Evolutionary conservation across 2,329 filamentous ascomycete genomes (phyloP), one percentile per base, ranked within the genome.

Genomic region (Ophiostoma sp.): DNA sequence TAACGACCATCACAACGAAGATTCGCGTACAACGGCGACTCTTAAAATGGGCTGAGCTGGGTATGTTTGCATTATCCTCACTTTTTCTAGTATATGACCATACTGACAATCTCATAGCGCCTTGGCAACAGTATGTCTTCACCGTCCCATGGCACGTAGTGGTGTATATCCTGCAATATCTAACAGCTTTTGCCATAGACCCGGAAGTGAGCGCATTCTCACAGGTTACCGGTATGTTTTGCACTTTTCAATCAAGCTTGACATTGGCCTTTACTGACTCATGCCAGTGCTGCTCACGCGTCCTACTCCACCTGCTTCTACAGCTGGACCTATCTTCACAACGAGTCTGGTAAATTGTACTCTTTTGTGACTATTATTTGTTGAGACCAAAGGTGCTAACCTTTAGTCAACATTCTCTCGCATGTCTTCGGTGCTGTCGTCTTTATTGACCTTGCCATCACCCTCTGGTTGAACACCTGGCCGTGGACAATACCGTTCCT

Each of bases 381-480:
- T 12, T 42, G 7, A 42, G 12, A 42, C 42, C n/a, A n/a, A n/a
- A n/a, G n/a, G n/a, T n/a, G 15, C 69, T 57, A 15, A 6, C 4
- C 42, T 2, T 3, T 31, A 84, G 83, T 86, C 19, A 86, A 85
- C 75, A 86, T 86, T 22, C 83, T 81, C 74, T 85, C 84, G 1
- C 85, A 86, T 74, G 73, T 84, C 1, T 48, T 84, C 45, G 85
- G 84, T 8, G 79, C 81, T 1, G n/a, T 80, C 3, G 19, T 85
- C 22, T 86, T 86, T 77, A 63, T 81, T 9, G 73, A 74, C 12
- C 75, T 85, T 55, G 82, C 83, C 1, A 33, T 81, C 17, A 80
- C 73, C 83, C 31, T 84, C 83, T 76, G 59, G 39, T n/a, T 33
- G n/a, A n/a, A 45, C 25, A 7, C 28, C 33, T 72, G 71, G 71